Evolutionary conservation across 352 stramenopile genomes (phyloP), one percentile per base, ranked within the genome.

Genomic region (Phytophthora litchii): DNA sequence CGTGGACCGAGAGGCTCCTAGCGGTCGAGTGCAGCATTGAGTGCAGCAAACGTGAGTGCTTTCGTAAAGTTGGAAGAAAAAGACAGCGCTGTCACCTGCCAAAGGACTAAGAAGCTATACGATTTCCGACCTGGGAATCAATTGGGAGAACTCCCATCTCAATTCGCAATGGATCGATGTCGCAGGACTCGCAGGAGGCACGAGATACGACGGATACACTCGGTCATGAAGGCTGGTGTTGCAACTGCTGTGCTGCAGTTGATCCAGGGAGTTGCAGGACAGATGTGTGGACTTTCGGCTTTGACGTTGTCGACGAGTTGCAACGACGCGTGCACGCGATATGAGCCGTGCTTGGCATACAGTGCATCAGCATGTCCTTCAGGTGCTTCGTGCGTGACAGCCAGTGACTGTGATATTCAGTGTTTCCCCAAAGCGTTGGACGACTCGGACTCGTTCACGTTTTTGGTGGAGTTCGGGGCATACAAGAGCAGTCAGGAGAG

Each of bases 311-410:
- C 79, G 5, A 83, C 77, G 20, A 64, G 25, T 48, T 89, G 77
- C 69, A 55, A 64, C 31, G 54, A 64, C 31, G 32, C 62, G 11
- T 91, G 80, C 56, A 70, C 62, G 40, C 51, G 67, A 0, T 76
- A 79, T 4, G 67, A 73, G 2, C 81, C 81, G 13, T 91, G 78
- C 42, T 45, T 91, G 21, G 75, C 60, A 11, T 89, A 80, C 53
- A 57, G 34, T 12, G 25, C 48, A 1, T 55, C 50, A 7, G n/a
- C 35, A 0, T 84, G 74, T 41, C 68, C 65, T 37, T 48, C 61
- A 10, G 67, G 50, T 16, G 46, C 19, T 27, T 68, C 61, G 32
- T 74, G 65, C 19, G 47, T 61, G 10, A 54, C 42, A 34, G 54
- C n/a, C 3, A 54, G 59, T 11, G 36, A 68, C 19, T 91, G 81